Evolutionary conservation across 176 grass and related monocot genomes (phyloP).

Genomic region (Paspalum notatum): DNA sequence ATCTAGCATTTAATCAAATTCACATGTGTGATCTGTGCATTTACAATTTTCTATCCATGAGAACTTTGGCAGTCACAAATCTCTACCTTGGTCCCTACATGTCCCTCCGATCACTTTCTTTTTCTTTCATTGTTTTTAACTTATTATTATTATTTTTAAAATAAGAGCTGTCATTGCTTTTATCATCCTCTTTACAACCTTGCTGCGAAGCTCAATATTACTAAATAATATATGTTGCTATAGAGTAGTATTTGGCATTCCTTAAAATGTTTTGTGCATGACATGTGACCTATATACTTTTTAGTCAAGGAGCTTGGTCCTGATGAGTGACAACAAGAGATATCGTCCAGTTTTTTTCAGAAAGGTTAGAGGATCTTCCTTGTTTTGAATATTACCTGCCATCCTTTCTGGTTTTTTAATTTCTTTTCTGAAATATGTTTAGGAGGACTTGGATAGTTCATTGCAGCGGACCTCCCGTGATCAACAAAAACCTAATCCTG

Average conservation of each 20-base stretch:
- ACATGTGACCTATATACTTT: conserved; percentile 22
- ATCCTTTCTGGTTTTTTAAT: conserved; percentile 1
- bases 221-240: conserved; percentile 14
- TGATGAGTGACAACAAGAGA: conserved; percentile 84
- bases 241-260: neutral
- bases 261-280: conserved; percentile 22
- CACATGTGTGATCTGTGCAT: neutral
- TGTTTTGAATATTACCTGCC: neutral
- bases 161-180: neutral
- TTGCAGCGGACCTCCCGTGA: conserved; percentile 62
- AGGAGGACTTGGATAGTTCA: conserved; percentile 96
- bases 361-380: conserved; percentile 59
- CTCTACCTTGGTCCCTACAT: neutral
- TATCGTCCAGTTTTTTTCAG: conserved; percentile 97
- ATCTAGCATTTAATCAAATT: neutral
- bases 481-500: conserved; percentile 66
- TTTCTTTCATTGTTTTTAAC: neutral
- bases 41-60: neutral
- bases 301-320: conserved; percentile 84
- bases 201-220: neutral
- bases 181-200: neutral
- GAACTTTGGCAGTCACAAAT: neutral
- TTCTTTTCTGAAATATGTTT: conserved; percentile 35
- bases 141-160: neutral
- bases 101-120: neutral